These are phyloP conservation scores for Pseudocercospora fuligena DNA, from an alignment of 2,329 filamentous ascomycete species.

Conservation along the genomic window DNA sequence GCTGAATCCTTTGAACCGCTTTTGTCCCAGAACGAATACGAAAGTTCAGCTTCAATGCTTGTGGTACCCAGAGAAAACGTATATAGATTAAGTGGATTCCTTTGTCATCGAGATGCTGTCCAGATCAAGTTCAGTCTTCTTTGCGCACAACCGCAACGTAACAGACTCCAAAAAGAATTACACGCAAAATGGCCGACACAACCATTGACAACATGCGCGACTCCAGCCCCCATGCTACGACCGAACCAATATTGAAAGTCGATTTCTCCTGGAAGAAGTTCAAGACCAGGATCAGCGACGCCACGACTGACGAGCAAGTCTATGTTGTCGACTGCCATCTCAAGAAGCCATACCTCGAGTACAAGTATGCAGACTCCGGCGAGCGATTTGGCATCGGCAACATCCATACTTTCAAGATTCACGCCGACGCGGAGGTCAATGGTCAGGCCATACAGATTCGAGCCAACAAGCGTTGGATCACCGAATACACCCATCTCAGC, in stretches of 20 bases:
- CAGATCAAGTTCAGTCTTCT: neutral
- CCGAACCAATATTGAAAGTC: slow-evolving; percentile 12
- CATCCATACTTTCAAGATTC: slow-evolving; percentile 17
- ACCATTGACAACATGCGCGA: neutral
- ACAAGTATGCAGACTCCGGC: slow-evolving; percentile 8
- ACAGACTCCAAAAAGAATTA: neutral
- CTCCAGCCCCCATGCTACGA: neutral
- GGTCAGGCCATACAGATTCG: slow-evolving; percentile 6
- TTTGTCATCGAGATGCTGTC: neutral
- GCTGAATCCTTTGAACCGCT: slow-evolving; percentile 3
- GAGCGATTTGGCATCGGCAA: slow-evolving; percentile 11
- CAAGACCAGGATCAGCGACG: slow-evolving; percentile 13
- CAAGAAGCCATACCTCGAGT: slow-evolving; percentile 17
- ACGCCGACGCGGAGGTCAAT: slow-evolving; percentile 12
- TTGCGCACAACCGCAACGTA: neutral
- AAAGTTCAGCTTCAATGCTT: slow-evolving; percentile 1
- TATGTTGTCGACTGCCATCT: slow-evolving; percentile 11
- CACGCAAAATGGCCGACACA: neutral
- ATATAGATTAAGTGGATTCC: neutral
- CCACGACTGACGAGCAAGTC: neutral
- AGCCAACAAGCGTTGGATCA: slow-evolving; percentile 17
- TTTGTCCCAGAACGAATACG: slow-evolving; percentile 7
- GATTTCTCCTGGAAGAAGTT: slow-evolving; percentile 23
- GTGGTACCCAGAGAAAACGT: no score
- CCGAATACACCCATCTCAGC: slow-evolving; percentile 16